Percentiles rank a stretch among this genome's conserved stretches.
These are phyloP conservation scores for Ustilago lituana DNA, from an alignment of 1,284 basidiomycete species.

Conservation along the genomic window DNA sequence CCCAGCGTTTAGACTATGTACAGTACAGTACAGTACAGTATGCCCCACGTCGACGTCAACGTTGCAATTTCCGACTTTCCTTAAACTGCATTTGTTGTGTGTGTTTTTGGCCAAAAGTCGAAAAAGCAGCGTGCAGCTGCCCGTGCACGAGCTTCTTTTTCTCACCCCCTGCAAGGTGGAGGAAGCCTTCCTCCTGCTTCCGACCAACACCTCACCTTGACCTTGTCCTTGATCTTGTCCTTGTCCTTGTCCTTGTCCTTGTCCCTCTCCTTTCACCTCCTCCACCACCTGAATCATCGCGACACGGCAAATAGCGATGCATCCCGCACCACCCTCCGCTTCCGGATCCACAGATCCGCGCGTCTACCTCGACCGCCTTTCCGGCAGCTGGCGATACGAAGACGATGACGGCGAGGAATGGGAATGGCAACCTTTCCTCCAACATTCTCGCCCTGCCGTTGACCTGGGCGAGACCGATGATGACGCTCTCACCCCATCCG, in stretches of 20 bases:
- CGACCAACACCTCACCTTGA: neutral
- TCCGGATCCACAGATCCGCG: constrained; percentile 37
- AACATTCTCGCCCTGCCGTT: constrained; percentile 12
- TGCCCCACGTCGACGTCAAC: constrained; percentile 6
- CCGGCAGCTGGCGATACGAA: constrained; percentile 86
- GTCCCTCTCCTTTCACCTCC: neutral
- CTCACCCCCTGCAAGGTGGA: no score
- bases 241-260: neutral
- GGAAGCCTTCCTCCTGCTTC: no score
- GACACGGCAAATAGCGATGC: constrained; percentile 10
- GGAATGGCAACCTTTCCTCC: constrained; percentile 77
- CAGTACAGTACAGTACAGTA: no score
- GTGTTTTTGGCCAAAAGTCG: no score
- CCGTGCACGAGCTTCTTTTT: neutral
- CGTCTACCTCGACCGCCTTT: constrained; percentile 77
- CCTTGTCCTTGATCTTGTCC: no score
- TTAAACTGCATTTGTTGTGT: neutral
- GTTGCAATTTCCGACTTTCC: neutral
- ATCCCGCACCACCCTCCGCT: constrained; percentile 31
- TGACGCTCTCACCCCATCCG: constrained; percentile 4
- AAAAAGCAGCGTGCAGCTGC: neutral
- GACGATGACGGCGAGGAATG: constrained; percentile 80
- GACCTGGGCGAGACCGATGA: constrained; percentile 28
- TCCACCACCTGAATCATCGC: neutral
- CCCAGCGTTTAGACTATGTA: no score